Conservation (phyloP, 495 filamentous ascomycete genomes). For the Annulohypoxylon bovei region DNA sequence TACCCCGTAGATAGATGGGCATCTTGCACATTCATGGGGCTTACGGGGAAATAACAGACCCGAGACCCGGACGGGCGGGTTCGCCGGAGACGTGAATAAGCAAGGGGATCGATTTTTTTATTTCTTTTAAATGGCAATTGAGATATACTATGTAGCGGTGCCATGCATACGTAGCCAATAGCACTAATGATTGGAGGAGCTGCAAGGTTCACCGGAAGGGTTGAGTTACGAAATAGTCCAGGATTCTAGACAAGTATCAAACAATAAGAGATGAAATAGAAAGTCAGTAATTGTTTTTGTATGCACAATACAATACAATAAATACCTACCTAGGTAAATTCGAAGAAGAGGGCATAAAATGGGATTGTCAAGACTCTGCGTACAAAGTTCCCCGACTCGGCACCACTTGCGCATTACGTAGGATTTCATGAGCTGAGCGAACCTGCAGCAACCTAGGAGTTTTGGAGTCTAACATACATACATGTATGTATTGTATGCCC, state of each 20-base stretch:
- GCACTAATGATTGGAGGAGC: conserved; percentile 18
- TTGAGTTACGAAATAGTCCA: neutral
- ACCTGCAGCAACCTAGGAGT: conserved; percentile 14
- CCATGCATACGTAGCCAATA: conserved; percentile 29
- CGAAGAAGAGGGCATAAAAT: neutral
- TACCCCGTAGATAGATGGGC: conserved; percentile 11
- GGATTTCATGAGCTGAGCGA: conserved; percentile 35
- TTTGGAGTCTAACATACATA: conserved; percentile 4
- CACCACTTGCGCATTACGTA: conserved; percentile 34
- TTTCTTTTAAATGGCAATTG: conserved; percentile 18
- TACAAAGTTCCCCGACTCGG: conserved; percentile 15
- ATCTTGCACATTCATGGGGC: conserved; percentile 17
- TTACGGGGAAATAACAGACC: conserved; percentile 41
- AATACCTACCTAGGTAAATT: neutral
- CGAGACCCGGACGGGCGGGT: conserved; percentile 40
- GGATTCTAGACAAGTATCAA: neutral
- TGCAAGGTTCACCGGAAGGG: conserved; percentile 8
- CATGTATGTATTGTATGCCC: conserved; percentile 1
- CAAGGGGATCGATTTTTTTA: conserved; percentile 33
- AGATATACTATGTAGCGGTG: conserved; percentile 33
- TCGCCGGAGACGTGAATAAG: conserved; percentile 31
- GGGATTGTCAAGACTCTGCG: neutral
- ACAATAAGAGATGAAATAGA: neutral
- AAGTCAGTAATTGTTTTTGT: neutral
- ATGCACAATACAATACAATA: neutral